Evolutionary conservation across 192 early-diverging fungal species (phyloP).

Genomic region (Coemansia erecta): DNA sequence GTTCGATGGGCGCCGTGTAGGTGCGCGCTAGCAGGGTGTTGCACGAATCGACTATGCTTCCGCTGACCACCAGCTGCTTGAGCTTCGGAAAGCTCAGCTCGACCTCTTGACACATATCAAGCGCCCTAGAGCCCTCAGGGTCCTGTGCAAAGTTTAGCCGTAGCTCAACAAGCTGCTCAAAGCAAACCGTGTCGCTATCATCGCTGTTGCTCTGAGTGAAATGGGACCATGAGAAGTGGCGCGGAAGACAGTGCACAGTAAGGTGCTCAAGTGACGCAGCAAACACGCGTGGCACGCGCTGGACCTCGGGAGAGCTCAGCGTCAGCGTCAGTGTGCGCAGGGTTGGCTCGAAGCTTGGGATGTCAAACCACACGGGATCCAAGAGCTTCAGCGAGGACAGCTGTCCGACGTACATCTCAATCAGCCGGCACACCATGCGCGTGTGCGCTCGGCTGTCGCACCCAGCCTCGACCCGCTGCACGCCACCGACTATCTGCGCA

Average conservation of each 20-base stretch:
- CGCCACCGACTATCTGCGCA: background rate
- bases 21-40: background rate
- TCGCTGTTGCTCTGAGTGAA: background rate
- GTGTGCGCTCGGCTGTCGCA: background rate
- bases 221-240: background rate
- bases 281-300: background rate
- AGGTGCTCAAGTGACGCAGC: background rate
- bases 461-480: background rate
- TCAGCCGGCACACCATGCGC: background rate
- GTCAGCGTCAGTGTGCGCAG: background rate
- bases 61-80: background rate
- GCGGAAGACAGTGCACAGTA: background rate
- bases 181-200: background rate
- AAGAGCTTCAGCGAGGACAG: background rate
- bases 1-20: background rate
- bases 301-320: background rate
- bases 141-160: background rate
- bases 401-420: background rate
- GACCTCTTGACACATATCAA: background rate
- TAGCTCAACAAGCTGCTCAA: slow-evolving; percentile 1
- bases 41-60: background rate
- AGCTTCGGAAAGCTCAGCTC: background rate
- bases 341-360: background rate
- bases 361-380: background rate
- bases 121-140: background rate